Evolutionary conservation across 1,284 basidiomycete species (phyloP), one percentile per base, ranked within the genome.

Genomic region (Spongiforma sp.): DNA sequence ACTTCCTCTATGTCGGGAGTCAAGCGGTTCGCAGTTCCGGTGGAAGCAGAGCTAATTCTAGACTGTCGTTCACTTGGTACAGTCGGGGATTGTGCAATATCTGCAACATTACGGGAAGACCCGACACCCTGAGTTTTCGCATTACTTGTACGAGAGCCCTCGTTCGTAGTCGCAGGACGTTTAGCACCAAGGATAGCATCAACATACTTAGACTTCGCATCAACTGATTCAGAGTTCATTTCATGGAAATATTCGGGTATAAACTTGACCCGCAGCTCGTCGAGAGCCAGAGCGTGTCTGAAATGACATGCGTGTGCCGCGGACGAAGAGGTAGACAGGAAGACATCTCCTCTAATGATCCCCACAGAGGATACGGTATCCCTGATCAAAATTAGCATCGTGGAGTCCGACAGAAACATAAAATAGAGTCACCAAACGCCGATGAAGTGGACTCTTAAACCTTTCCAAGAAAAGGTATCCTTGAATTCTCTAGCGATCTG

Each of bases 311-410:
- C 57, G 33, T 77, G 68, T 12, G 68, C 19, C 9, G 62, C 58
- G 12, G 53, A 2, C 8, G 57, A 33, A 11, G 63, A 63, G 0
- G 69, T 69, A 0, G 63, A 62, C 5, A 75, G 73, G 2, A 75
- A 62, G 26, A 60, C 64, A 21, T 70, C 69, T 1, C 52, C 59
- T 33, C 66, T 65, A 2, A 68, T 41, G 15, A 76, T 28, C 1
- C 77, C 77, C 3, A 78, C 66, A 12, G 77, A 78, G 1, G 77
- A 77, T 0, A 80, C 77, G 0, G 78, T 80, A 66, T 82, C 81
- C 82, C 81, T 82, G 21, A n/a, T 26, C 2, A 2, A n/a, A 43
- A 24, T 59, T 19, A 48, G 5, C 15, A 30, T 34, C 24, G 21
- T n/a, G 17, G 11, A 28, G 10, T 32, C 34, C 26, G 4, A 28